Evolutionary conservation across 2,329 filamentous ascomycete genomes (phyloP), one percentile per base, ranked within the genome.

Genomic region (Colletotrichum higginsianum): DNA sequence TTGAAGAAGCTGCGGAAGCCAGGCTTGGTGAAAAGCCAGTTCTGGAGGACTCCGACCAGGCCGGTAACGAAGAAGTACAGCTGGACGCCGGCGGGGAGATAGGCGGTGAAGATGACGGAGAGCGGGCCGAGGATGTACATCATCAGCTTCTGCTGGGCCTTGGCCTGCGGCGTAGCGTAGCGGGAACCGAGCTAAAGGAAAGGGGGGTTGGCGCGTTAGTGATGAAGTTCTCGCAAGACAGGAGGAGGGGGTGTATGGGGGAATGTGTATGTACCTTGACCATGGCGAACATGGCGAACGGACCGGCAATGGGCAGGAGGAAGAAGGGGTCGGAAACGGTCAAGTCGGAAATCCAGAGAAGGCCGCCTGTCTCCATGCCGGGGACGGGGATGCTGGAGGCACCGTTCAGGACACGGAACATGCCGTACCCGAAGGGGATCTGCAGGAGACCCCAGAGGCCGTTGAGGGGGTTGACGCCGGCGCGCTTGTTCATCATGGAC

Each of bases 371-470:
- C 76, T 93, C 89, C 74, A 98, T 81, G 1, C 90, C 92, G 0
- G 96, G 96, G 6, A 98, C 94, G 4, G 96, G 96, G 58, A 98
- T 84, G 26, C 86, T 81, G 1, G 90, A 82, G 93, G 98, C 97
- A 75, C 87, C 91, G 64, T 90, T 88, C 74, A 97, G 81, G 56
- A 96, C 85, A 72, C 93, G 90, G 86, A 96, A 98, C 71, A 93
- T 91, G 76, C 95, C 94, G 80, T 91, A 94, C 72, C 92, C 93
- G 74, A 97, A 85, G 6, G 95, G 91, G 15, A 92, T 77, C 76
- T 87, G 84, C 4, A 82, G 57, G 52, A 85, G 77, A 16, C 79
- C 76, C 82, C 83, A 84, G 42, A 82, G 63, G 72, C 83, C 79
- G 73, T 78, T 78, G 46, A 73, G 61, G 62, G 78, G 79, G 65